Evolutionary conservation across 768 basidiomycete species (phyloP).

Genomic region (Lactarius hatsudake): DNA sequence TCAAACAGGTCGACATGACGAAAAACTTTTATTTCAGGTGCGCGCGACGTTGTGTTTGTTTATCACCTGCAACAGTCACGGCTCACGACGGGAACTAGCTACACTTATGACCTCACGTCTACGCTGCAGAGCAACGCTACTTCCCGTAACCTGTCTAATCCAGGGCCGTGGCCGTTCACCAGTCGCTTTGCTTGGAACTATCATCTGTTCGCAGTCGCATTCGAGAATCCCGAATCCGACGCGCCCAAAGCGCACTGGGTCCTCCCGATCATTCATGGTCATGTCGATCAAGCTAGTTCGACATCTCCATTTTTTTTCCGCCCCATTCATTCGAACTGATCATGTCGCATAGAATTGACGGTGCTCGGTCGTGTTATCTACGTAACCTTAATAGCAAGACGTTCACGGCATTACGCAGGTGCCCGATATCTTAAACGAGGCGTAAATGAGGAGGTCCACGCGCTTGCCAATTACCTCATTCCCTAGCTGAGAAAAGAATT

Average conservation of each 20-base stretch:
- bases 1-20: conserved; percentile 97
- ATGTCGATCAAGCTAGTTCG: conserved; percentile 96
- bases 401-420: conserved; percentile 94
- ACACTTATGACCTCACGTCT: conserved; percentile 97
- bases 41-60: background rate
- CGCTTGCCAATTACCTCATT: background rate
- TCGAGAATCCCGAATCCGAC: conserved; percentile 42
- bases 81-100: conserved; percentile 48
- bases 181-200: conserved; percentile 96
- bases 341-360: conserved; percentile 67
- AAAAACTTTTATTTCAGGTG: conserved; percentile 99
- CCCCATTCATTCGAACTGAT: background rate
- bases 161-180: conserved; percentile 65
- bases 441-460: conserved; percentile 80
- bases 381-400: conserved; percentile 89
- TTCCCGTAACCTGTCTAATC: conserved; percentile 42
- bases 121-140: conserved; percentile 91
- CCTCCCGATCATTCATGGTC: conserved; percentile 89
- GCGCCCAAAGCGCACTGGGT: conserved; percentile 74
- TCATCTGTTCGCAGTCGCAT: conserved; percentile 73
- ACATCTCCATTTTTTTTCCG: background rate
- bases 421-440: conserved; percentile 93
- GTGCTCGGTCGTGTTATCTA: conserved; percentile 89
- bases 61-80: background rate
- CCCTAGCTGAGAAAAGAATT: background rate